A percentile compares a stretch with the other conserved stretches of the same genome.
Conservation (phyloP, 805 yeast genomes). For the Saccharomyces jurei region DNA sequence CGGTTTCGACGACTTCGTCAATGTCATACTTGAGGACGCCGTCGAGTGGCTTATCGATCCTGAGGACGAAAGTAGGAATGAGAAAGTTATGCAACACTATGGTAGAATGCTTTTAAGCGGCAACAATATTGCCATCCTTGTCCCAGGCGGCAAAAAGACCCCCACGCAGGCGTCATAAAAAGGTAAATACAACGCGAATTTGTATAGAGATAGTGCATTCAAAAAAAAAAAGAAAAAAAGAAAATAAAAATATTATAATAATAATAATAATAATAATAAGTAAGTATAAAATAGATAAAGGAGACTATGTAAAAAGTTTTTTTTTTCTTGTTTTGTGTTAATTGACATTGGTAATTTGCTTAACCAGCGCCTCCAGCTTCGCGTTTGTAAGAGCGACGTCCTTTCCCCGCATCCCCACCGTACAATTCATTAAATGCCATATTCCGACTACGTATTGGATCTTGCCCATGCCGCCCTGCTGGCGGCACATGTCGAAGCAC, state of each 20-base stretch:
- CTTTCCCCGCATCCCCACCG: constrained; percentile 25
- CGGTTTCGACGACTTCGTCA: constrained; percentile 94
- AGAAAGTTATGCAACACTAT: constrained; percentile 37
- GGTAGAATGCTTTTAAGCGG: constrained; percentile 65
- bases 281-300: background rate
- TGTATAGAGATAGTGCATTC: background rate
- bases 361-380: constrained; percentile 17
- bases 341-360: constrained; percentile 2
- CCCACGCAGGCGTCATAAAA: background rate
- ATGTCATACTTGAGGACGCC: constrained; percentile 76
- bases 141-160: constrained; percentile 39
- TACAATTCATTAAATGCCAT: constrained; percentile 29
- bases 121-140: constrained; percentile 61
- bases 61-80: constrained; percentile 27
- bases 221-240: too few species aligned
- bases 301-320: background rate
- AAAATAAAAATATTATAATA: too few species aligned
- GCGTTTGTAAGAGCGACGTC: constrained; percentile 24
- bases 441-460: constrained; percentile 24
- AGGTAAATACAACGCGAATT: background rate
- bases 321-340: background rate
- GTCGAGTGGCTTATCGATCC: constrained; percentile 20
- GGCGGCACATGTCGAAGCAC: constrained; percentile 24
- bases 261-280: background rate
- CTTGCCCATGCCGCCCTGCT: constrained; percentile 14